phyloP scores from a whole-genome alignment of 2,329 filamentous ascomycete genomes.

The Ophiostoma novo-ulmi region DNA sequence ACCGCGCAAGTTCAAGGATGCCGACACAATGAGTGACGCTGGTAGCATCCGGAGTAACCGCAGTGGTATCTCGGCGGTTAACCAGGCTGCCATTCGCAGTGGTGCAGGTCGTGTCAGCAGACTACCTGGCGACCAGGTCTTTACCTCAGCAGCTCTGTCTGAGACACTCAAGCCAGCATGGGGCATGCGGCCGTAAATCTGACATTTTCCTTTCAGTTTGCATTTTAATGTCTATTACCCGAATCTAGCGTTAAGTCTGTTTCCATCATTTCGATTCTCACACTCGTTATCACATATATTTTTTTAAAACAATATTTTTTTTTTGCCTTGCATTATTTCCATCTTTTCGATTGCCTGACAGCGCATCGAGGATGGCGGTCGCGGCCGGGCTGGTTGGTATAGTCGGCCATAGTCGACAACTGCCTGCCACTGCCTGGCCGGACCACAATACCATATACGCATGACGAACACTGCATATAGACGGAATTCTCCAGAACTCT shows the following conservation, averaged over 20 bases:
- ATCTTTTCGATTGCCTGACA: conserved; percentile 9
- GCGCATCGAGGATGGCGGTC: not conserved
- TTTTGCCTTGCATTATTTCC: conserved; percentile 19
- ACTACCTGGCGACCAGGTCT: conserved; percentile 75
- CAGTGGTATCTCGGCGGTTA: conserved; percentile 67
- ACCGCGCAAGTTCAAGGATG: conserved; percentile 65
- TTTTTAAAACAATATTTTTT: not conserved
- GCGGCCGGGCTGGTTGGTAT: not conserved
- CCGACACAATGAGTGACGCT: conserved; percentile 57
- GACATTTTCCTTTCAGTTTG: not conserved
- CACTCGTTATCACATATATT: conserved; percentile 3
- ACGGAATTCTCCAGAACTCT: conserved; percentile 18
- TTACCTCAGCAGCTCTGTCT: conserved; percentile 64
- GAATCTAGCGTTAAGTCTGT: conserved; percentile 1
- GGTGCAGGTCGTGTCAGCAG: conserved; percentile 85
- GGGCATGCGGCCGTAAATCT: conserved; percentile 44
- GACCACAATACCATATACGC: conserved; percentile 8
- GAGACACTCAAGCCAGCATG: conserved; percentile 57
- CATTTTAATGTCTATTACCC: conserved; percentile 10
- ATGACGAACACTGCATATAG: conserved; percentile 26
- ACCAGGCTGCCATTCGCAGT: conserved; percentile 66
- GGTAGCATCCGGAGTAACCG: conserved; percentile 68
- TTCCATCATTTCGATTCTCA: conserved; percentile 5
- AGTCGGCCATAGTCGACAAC: too few relatives aligned
- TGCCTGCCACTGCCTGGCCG: not conserved